A percentile compares a stretch with the other conserved stretches of the same genome.
Conservation (phyloP, 306 rosid species). For the Glycine tomentella region DNA sequence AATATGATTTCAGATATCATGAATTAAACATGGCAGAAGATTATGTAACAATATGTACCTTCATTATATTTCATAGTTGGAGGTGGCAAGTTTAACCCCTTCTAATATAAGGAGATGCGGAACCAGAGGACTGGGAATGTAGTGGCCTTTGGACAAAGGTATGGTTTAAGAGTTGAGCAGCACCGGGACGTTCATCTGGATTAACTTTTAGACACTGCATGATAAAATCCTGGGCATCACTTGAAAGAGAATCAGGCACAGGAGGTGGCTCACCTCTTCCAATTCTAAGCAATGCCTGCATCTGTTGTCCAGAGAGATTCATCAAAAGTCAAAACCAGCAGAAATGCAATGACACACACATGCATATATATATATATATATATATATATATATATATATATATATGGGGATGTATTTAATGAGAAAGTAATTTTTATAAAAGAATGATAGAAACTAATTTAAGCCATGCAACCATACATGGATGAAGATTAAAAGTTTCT, state of each 20-base stretch:
- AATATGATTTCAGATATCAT: background rate
- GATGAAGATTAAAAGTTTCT: background rate
- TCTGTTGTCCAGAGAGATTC: slow-evolving; percentile 56
- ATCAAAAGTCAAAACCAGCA: slow-evolving; percentile 41
- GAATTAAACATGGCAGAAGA: slow-evolving; percentile 31
- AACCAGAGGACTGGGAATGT: slow-evolving; percentile 62
- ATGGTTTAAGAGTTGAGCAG: slow-evolving; percentile 71
- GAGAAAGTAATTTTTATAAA: background rate
- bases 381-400: too few relatives aligned
- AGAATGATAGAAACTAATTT: background rate
- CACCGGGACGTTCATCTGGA: slow-evolving; percentile 73
- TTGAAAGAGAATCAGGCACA: slow-evolving; percentile 77
- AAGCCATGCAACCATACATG: background rate
- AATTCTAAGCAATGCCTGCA: slow-evolving; percentile 81
- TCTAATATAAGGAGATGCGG: slow-evolving; percentile 67
- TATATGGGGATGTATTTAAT: background rate
- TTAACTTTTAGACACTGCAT: slow-evolving; percentile 72
- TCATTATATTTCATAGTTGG: slow-evolving; percentile 39
- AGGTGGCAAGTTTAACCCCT: slow-evolving; percentile 50
- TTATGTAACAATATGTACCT: slow-evolving; percentile 53
- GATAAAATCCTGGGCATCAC: slow-evolving; percentile 76
- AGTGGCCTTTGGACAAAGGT: slow-evolving; percentile 72
- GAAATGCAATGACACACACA: slow-evolving; percentile 11
- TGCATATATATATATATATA: too few relatives aligned
- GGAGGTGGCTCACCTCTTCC: slow-evolving; percentile 84